phyloP scores from a whole-genome alignment of 108 stramenopile genomes.

The Asterionellopsis glacialis region DNA sequence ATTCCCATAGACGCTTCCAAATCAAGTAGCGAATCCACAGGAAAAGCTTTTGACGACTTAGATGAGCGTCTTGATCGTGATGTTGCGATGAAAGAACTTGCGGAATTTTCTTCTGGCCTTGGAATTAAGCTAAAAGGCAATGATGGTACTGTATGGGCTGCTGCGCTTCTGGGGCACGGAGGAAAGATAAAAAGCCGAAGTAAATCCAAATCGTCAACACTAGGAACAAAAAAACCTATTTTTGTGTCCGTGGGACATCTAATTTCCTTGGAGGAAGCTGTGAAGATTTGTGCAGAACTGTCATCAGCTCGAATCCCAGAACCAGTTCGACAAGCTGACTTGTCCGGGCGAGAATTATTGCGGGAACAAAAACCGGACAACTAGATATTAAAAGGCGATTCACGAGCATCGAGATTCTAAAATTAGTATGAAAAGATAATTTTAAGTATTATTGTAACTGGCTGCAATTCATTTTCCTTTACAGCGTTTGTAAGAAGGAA shows the following conservation, averaged over 20 bases:
- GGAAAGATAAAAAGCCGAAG: conserved; percentile 16
- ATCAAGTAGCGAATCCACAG: background rate
- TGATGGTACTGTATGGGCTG: conserved; percentile 23
- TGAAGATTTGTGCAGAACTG: conserved; percentile 28
- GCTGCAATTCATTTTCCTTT: too few relatives aligned
- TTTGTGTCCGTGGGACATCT: conserved; percentile 58
- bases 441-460: background rate
- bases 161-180: conserved; percentile 63
- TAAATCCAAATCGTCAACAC: conserved; percentile 3
- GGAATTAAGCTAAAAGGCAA: conserved; percentile 33
- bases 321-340: conserved; percentile 64
- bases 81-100: conserved; percentile 18
- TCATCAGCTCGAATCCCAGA: conserved; percentile 58
- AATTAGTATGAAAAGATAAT: background rate
- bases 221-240: conserved; percentile 52
- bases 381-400: background rate
- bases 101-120: conserved; percentile 26
- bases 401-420: background rate
- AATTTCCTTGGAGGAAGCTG: conserved; percentile 44
- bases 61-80: conserved; percentile 25
- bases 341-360: conserved; percentile 49
- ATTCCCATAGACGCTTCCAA: background rate
- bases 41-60: background rate
- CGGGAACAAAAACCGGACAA: conserved; percentile 13
- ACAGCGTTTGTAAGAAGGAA: too few relatives aligned